Percentiles rank a stretch among this genome's conserved stretches.
phyloP scores from a whole-genome alignment of 148 eudicot species.

The Nepenthes mirabilis region DNA sequence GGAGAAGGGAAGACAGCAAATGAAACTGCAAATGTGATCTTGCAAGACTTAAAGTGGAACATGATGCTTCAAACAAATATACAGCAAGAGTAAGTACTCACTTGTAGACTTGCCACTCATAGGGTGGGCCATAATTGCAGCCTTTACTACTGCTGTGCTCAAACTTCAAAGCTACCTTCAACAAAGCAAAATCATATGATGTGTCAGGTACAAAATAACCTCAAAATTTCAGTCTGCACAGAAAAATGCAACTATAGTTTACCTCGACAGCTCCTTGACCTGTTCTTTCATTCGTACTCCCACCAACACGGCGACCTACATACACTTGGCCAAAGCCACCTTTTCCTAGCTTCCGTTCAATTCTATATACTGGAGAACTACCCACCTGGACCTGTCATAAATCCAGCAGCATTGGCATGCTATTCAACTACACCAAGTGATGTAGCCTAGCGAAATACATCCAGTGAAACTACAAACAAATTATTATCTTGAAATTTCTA shows the following conservation, averaged over 20 bases:
- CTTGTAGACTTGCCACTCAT: conserved; percentile 97
- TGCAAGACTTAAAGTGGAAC: neutral
- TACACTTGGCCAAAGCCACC: conserved; percentile 96
- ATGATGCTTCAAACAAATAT: neutral
- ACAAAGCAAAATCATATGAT: neutral
- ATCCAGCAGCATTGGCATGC: neutral
- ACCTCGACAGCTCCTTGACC: conserved; percentile 84
- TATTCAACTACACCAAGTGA: neutral
- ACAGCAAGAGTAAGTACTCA: conserved; percentile 20
- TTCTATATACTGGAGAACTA: conserved; percentile 53
- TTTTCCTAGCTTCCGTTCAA: conserved; percentile 74
- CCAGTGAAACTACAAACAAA: neutral
- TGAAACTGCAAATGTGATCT: neutral
- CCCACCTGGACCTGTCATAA: conserved; percentile 54
- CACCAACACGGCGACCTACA: conserved; percentile 60
- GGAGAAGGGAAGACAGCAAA: neutral
- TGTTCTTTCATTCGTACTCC: conserved; percentile 42
- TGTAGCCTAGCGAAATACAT: too few relatives aligned
- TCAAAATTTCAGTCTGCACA: neutral
- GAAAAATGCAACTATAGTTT: neutral
- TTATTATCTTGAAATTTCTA: neutral
- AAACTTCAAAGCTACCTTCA: conserved; percentile 76
- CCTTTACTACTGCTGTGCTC: conserved; percentile 90
- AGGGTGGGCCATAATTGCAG: conserved; percentile 85
- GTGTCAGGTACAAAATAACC: neutral